A percentile compares a stretch with the other conserved stretches of the same genome.
Evolutionary conservation across 2,329 filamentous ascomycete species (phyloP).

Genomic region (Emergomyces orientalis): DNA sequence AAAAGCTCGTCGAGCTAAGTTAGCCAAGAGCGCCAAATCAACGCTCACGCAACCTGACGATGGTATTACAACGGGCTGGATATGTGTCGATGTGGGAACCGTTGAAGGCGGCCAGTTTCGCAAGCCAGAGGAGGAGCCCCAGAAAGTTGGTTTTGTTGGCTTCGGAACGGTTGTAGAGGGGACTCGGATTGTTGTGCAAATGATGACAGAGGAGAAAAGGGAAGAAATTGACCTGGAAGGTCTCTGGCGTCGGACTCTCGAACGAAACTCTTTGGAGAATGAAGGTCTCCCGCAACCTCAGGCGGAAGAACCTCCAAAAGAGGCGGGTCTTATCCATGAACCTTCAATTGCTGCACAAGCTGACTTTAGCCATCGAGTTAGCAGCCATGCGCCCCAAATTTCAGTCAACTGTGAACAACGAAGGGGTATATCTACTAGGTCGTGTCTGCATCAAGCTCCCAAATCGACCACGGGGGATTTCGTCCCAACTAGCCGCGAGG

Average conservation of each 20-base stretch:
- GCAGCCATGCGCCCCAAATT: constrained; percentile 14
- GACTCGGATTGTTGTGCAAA: constrained; percentile 58
- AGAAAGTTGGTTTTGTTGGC: constrained; percentile 50
- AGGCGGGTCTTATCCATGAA: constrained; percentile 20
- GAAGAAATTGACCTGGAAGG: constrained; percentile 57
- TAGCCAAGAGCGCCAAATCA: constrained; percentile 63
- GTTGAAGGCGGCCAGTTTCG: constrained; percentile 46
- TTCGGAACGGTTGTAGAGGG: constrained; percentile 56
- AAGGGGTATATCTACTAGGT: constrained; percentile 11
- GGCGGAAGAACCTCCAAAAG: constrained; percentile 17
- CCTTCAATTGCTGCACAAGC: constrained; percentile 17
- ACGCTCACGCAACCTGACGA: constrained; percentile 57
- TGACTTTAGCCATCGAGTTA: constrained; percentile 17
- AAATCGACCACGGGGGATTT: background rate
- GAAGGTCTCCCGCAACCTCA: constrained; percentile 13
- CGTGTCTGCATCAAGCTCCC: constrained; percentile 10
- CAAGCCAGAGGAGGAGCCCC: constrained; percentile 14
- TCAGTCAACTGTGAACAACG: constrained; percentile 20
- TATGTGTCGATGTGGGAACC: constrained; percentile 80
- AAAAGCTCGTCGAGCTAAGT: constrained; percentile 68
- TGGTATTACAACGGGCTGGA: constrained; percentile 87
- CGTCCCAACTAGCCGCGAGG: background rate
- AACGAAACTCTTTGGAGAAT: constrained; percentile 31
- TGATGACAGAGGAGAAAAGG: constrained; percentile 62
- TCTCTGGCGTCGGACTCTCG: constrained; percentile 48